Evolutionary conservation across 2,329 filamentous ascomycete genomes (phyloP), one percentile per base, ranked within the genome.

Genomic region (Ophiostoma ulmi): DNA sequence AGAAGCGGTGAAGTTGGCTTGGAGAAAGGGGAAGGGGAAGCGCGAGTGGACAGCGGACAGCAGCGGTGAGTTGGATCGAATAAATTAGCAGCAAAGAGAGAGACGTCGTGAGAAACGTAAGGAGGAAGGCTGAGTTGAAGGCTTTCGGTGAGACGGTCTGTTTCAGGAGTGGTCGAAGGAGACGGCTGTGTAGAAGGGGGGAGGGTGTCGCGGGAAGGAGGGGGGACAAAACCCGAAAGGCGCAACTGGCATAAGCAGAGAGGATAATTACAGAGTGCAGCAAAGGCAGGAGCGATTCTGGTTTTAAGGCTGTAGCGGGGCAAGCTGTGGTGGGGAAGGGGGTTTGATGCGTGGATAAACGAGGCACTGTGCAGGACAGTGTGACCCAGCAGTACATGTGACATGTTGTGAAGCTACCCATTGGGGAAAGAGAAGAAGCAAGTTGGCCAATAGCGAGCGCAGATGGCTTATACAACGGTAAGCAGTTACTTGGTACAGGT

Each of bases 301-400:
- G 71, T 44, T 70, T 72, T 72, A 71, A 70, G 71, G 38, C 70
- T 69, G 20, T 70, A 70, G 72, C 68, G 72, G 72, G 70, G 72
- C 70, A 71, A 71, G 68, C 68, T 72, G 36, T 48, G 36, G 64
- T 72, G 71, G 71, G n/a, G 71, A 67, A 69, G 26, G 36, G 58
- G 68, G 38, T 31, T 22, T 20, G 41, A 61, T 69, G 63, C 36
- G 63, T 5, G 20, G 61, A 64, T 35, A 38, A n/a, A 20, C 14
- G 14, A 38, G 35, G 64, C 55, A 68, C 52, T 35, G 65, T 55
- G 66, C 63, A 63, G 13, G 35, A 65, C 20, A 44, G 64, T 55
- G 41, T 39, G 66, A 35, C 63, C 52, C 36, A 36, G 31, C 31
- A 20, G 55, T 41, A 22, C 67, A 69, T 69, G 67, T 71, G 70